Percentiles rank a stretch among this genome's conserved stretches.
These are phyloP conservation scores for Nakazawaea peltata DNA, from an alignment of 805 yeast species.

Conservation along the genomic window DNA sequence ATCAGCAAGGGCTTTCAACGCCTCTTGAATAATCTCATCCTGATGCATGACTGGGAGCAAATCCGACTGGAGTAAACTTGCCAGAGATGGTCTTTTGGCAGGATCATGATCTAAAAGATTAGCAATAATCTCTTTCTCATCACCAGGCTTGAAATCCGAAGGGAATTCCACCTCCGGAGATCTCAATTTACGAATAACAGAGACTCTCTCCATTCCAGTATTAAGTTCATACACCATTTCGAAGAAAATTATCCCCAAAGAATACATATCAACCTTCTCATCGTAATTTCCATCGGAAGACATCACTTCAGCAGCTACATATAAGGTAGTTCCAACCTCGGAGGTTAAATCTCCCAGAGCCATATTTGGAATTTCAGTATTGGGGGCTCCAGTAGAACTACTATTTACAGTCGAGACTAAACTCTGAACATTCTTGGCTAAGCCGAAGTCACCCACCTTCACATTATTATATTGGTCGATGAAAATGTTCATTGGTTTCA, in stretches of 20 bases:
- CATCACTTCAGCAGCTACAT: constrained; percentile 85
- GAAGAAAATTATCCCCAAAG: constrained; percentile 89
- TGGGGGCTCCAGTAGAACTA: constrained; percentile 14
- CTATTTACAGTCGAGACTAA: constrained; percentile 21
- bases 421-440: constrained; percentile 82
- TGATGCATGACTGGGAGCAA: constrained; percentile 82
- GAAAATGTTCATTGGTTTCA: constrained; percentile 93
- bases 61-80: constrained; percentile 69
- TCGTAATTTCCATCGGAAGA: constrained; percentile 70
- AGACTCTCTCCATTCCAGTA: constrained; percentile 93
- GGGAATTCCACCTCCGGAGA: constrained; percentile 61
- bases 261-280: constrained; percentile 93
- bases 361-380: too few species aligned
- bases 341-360: constrained; percentile 90
- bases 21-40: constrained; percentile 84
- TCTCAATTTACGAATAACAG: constrained; percentile 60
- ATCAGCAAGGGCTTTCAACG: constrained; percentile 74
- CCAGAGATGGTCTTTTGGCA: constrained; percentile 69
- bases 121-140: constrained; percentile 62
- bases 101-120: constrained; percentile 76
- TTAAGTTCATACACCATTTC: constrained; percentile 82
- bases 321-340: constrained; percentile 88
- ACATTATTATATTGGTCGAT: constrained; percentile 84
- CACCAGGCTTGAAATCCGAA: constrained; percentile 46
- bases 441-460: constrained; percentile 95